Conservation (phyloP, 2,329 filamentous ascomycete species). For the Pseudocercospora eumusae region DNA sequence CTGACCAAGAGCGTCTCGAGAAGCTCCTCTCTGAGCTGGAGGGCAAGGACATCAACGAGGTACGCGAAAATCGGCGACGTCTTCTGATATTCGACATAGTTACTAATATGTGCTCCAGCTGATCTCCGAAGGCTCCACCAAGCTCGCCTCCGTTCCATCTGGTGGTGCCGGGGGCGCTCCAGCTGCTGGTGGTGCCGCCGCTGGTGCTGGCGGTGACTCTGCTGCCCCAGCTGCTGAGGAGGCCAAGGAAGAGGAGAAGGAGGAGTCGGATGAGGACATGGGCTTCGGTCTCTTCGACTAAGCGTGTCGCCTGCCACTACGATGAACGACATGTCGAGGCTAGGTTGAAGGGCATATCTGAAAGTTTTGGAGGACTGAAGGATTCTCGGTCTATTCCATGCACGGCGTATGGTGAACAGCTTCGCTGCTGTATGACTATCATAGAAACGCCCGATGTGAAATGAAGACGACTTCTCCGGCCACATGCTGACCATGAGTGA, state of each 20-base stretch:
- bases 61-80: constrained; percentile 52
- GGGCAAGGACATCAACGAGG: constrained; percentile 90
- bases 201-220: constrained; percentile 67
- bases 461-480: constrained; percentile 11
- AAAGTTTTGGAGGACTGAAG: background rate
- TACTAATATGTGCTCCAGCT: constrained; percentile 59
- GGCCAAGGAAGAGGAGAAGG: constrained; percentile 73
- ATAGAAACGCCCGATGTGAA: constrained; percentile 9
- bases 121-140: constrained; percentile 83
- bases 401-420: constrained; percentile 1
- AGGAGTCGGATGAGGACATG: constrained; percentile 74
- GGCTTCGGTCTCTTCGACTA: constrained; percentile 72
- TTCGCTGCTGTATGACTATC: constrained; percentile 3
- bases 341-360: background rate
- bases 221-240: constrained; percentile 57
- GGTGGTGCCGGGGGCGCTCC: constrained; percentile 77
- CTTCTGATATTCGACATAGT: background rate
- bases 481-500: background rate
- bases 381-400: background rate
- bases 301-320: constrained; percentile 32
- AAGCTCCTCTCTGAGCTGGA: constrained; percentile 87
- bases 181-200: constrained; percentile 68
- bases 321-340: constrained; percentile 5
- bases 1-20: constrained; percentile 80
- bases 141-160: constrained; percentile 96